Conservation (phyloP, 495 filamentous ascomycete species). For the Podospora sp. region DNA sequence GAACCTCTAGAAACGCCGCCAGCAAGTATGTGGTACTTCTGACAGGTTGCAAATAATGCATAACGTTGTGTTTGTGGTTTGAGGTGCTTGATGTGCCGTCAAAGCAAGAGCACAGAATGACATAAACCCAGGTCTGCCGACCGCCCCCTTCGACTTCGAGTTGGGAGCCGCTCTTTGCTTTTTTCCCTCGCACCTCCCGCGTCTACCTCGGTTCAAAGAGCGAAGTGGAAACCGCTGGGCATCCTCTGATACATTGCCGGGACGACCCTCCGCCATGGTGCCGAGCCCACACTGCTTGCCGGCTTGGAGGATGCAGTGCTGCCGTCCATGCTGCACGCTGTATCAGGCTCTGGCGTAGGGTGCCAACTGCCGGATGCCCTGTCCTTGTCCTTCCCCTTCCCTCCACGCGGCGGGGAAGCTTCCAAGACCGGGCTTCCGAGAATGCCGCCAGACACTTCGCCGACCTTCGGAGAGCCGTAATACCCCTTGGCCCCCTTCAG, state of each 20-base stretch:
- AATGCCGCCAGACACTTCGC: slow-evolving; percentile 2
- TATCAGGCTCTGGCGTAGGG: slow-evolving; percentile 10
- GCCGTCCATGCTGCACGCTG: not conserved
- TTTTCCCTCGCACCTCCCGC: not conserved
- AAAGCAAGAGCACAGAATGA: not conserved
- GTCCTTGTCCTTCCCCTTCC: slow-evolving; percentile 26
- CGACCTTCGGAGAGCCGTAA: slow-evolving; percentile 4
- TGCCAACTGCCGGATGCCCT: not conserved
- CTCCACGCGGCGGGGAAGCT: not conserved
- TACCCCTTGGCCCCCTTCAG: slow-evolving; percentile 28
- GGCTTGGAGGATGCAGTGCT: not conserved
- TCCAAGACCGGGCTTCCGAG: slow-evolving; percentile 11
- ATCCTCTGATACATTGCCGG: slow-evolving; percentile 38
- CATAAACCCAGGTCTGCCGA: not conserved
- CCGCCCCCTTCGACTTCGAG: not conserved
- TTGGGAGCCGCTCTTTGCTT: not conserved
- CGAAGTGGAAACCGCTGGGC: slow-evolving; percentile 38
- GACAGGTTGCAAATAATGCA: not conserved
- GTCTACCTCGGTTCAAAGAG: slow-evolving; percentile 16
- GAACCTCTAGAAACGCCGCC: not conserved
- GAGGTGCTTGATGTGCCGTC: not conserved
- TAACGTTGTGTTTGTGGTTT: not conserved
- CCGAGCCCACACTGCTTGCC: not conserved
- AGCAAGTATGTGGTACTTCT: not conserved
- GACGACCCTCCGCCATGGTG: slow-evolving; percentile 33